Evolutionary conservation across 192 early-diverging fungal species (phyloP).

Genomic region (Coemansia interrupta): DNA sequence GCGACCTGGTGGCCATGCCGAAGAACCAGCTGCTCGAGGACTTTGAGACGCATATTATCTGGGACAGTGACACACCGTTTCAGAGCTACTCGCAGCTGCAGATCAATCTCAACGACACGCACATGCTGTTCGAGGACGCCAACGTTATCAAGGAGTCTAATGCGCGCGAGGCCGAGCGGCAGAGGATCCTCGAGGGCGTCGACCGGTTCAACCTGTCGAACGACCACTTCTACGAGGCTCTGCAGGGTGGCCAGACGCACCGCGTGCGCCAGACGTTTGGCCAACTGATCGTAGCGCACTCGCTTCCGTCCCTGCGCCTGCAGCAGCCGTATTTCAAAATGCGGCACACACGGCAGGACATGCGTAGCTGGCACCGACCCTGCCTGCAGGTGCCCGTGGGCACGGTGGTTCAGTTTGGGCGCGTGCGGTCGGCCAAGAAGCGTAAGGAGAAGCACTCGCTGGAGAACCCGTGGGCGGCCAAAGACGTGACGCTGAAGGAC

Average conservation of each 20-base stretch:
- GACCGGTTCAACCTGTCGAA: conserved; percentile 86
- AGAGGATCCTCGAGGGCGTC: conserved; percentile 56
- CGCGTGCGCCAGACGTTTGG: conserved; percentile 86
- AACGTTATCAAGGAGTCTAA: conserved; percentile 47
- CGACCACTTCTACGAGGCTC: conserved; percentile 79
- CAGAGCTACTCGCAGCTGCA: conserved; percentile 57
- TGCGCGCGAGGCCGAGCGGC: conserved; percentile 60
- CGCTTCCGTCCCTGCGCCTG: conserved; percentile 79
- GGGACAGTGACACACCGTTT: conserved; percentile 66
- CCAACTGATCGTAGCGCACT: conserved; percentile 78
- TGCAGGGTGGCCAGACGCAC: conserved; percentile 62
- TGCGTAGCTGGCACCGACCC: conserved; percentile 88
- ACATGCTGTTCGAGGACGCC: conserved; percentile 66
- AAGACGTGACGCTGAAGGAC: conserved; percentile 89
- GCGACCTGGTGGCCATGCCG: conserved; percentile 14
- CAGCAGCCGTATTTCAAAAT: conserved; percentile 80
- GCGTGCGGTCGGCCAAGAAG: conserved; percentile 70
- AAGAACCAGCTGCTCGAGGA: conserved; percentile 33
- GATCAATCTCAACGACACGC: conserved; percentile 68
- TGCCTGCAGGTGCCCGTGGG: conserved; percentile 62
- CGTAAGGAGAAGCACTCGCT: conserved; percentile 65
- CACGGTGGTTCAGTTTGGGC: conserved; percentile 65
- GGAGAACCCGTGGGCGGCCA: conserved; percentile 73
- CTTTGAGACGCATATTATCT: conserved; percentile 77
- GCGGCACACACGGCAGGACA: conserved; percentile 72